phyloP scores from a whole-genome alignment of 75 land plant species.

The Chamaecyparis obtusa region DNA sequence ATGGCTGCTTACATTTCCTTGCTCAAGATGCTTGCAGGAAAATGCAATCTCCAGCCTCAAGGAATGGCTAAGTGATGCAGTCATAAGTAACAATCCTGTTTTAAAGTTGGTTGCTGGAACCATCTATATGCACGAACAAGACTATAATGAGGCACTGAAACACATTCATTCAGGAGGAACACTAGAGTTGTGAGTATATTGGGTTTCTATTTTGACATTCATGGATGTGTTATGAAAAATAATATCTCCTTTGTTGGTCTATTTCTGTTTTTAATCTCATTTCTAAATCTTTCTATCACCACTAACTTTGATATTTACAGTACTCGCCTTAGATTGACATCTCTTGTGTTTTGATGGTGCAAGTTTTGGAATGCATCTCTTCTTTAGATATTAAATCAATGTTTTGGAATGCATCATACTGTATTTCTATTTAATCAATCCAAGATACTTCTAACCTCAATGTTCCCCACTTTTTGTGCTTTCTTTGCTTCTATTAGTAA shows the following conservation, averaged over 20 bases:
- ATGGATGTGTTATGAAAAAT: background rate
- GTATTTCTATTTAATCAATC: background rate
- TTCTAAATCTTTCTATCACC: background rate
- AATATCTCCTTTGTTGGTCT: background rate
- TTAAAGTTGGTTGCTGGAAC: conserved; percentile 86
- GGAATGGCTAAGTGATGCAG: conserved; percentile 88
- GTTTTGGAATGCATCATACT: background rate
- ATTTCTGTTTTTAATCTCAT: background rate
- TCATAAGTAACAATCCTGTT: conserved; percentile 74
- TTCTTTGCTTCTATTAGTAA: background rate
- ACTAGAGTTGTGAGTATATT: conserved; percentile 80
- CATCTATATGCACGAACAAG: conserved; percentile 91
- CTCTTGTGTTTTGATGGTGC: background rate
- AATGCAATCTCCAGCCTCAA: conserved; percentile 60
- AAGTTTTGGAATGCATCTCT: background rate
- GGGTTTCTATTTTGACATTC: background rate
- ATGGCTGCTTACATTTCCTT: conserved; percentile 7
- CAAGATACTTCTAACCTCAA: background rate
- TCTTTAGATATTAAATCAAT: background rate
- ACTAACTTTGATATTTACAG: background rate
- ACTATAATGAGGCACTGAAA: conserved; percentile 95
- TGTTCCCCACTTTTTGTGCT: background rate
- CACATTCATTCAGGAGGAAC: conserved; percentile 92
- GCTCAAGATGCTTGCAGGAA: conserved; percentile 48
- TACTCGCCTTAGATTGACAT: background rate